Evolutionary conservation across 108 stramenopile genomes (phyloP), one percentile per base, ranked within the genome.

Genomic region (Nannochloropsis gaditana): DNA sequence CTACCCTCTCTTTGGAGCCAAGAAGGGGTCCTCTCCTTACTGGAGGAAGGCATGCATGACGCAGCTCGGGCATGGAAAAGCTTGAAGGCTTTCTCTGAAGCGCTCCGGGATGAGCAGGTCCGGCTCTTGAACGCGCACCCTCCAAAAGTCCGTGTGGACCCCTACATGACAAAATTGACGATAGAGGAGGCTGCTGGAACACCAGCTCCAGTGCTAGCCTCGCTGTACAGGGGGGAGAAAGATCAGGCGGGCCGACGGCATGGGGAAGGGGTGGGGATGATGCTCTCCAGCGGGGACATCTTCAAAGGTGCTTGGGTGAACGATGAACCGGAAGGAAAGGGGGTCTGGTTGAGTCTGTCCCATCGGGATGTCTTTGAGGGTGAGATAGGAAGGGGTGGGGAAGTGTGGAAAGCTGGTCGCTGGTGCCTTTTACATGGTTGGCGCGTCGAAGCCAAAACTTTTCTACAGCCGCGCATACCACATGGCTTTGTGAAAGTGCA

Each of bases 21-120:
- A 73, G 59, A 73, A 73, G 59, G 6, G 59, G 6, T 73, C n/a
- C n/a, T 73, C 4, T 15, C 19, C 19, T n/a, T 73, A n/a, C n/a
- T 73, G 59, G 8, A 73, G 59, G 59, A n/a, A 73, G 59, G 19
- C 3, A 73, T 73, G 59, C 19, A 4, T 4, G 59, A 73, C 59
- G 2, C 59, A 2, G 59, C n/a, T 15, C 19, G 19, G 59, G 59
- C 59, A 4, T 73, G 59, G 59, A n/a, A 2, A 15, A 73, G 19
- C 19, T n/a, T 73, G 2, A n/a, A 73, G 59, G 59, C 6, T n/a
- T 73, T 73, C 8, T 73, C 59, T 73, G n/a, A 73, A n/a, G 59
- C 59, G 59, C 59, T 73, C 19, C 59, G 59, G 6, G 59, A 73
- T n/a, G 59, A 73, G n/a, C 59, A 73, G n/a, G 59, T n/a, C 59